phyloP scores from a whole-genome alignment of 2,329 filamentous ascomycete genomes.

The Apiospora malaysiana region DNA sequence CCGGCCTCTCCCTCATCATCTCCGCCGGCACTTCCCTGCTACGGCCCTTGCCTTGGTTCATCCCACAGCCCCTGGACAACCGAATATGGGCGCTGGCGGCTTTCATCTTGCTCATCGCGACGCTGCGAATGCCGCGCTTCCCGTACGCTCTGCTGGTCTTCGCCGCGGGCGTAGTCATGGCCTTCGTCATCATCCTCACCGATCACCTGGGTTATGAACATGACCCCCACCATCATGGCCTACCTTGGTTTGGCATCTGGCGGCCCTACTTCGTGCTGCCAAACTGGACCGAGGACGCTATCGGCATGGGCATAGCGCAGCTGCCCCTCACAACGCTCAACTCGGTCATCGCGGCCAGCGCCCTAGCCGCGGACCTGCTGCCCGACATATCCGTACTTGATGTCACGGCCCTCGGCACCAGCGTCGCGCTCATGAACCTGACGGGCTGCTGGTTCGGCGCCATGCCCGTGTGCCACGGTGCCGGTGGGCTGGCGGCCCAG shows the following conservation, averaged over 20 bases:
- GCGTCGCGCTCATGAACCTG: conserved; percentile 84
- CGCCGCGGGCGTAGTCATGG: conserved; percentile 69
- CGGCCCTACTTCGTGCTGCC: conserved; percentile 59
- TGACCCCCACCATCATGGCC: conserved; percentile 31
- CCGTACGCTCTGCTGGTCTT: conserved; percentile 83
- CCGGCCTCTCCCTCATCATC: conserved; percentile 81
- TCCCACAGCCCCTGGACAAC: conserved; percentile 75
- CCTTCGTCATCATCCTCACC: conserved; percentile 52
- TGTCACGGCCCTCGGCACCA: conserved; percentile 79
- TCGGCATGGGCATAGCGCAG: conserved; percentile 77
- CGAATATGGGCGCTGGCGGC: conserved; percentile 76
- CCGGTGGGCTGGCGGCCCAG: conserved; percentile 88
- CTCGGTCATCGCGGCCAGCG: conserved; percentile 86
- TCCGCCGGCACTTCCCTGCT: conserved; percentile 76
- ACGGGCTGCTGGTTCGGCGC: conserved; percentile 88
- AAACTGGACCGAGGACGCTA: conserved; percentile 46
- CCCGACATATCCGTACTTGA: conserved; percentile 71
- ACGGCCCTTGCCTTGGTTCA: conserved; percentile 70
- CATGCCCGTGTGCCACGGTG: conserved; percentile 95
- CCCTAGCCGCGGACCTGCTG: conserved; percentile 78
- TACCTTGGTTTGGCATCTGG: conserved; percentile 66
- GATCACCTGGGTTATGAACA: conserved; percentile 28
- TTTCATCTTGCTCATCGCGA: conserved; percentile 73
- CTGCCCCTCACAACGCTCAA: conserved; percentile 91
- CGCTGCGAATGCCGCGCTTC: conserved; percentile 67